Evolutionary conservation across 75 land plant genomes (phyloP), one percentile per base, ranked within the genome.

Genomic region (Cunninghamia lanceolata): DNA sequence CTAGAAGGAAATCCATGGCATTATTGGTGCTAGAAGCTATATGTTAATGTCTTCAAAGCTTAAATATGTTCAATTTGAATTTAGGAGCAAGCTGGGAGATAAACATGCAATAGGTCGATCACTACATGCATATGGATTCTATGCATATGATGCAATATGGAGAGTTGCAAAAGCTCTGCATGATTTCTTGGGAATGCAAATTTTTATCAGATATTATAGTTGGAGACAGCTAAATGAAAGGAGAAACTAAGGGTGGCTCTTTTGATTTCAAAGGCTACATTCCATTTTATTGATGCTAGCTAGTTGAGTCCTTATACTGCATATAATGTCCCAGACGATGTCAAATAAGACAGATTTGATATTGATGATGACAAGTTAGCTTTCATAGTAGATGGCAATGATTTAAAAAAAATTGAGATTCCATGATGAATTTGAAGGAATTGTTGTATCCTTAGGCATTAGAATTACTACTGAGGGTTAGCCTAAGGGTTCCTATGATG

Each of bases 381-480:
- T 34, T 82, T 88, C 50, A 52, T 93, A 85, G 88, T 86, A 45
- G 83, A 89, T 1, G 88, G 73, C 19, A 74, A 86, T 38, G 88
- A 87, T 45, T 17, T 30, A n/a, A 2, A 84, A 86, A 34, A 43
- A 38, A 15, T 87, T 92, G 40, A 84, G 83, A 35, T 11, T 50
- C 0, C 83, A 86, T 80, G 93, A 88, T 10, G 90, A 89, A 2
- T 85, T 92, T 30, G 52, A 77, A 15, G 94, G 94, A 16, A 83
- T 93, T 17, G 87, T 89, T 16, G 78, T 96, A 7, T 96, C 98
- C 46, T 77, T 96, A 43, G 90, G 86, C 32, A 93, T 93, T 53
- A 96, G 98, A 2, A 68, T 96, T 63, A 87, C 91, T 35, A 93
- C 96, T 79, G 96, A 96, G 87, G 98, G 98, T 14, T 94, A 88